Percentiles rank a stretch among this genome's conserved stretches.
phyloP scores from a whole-genome alignment of 176 grass and related monocot genomes.

The Rhipidocladum racemiflorum region DNA sequence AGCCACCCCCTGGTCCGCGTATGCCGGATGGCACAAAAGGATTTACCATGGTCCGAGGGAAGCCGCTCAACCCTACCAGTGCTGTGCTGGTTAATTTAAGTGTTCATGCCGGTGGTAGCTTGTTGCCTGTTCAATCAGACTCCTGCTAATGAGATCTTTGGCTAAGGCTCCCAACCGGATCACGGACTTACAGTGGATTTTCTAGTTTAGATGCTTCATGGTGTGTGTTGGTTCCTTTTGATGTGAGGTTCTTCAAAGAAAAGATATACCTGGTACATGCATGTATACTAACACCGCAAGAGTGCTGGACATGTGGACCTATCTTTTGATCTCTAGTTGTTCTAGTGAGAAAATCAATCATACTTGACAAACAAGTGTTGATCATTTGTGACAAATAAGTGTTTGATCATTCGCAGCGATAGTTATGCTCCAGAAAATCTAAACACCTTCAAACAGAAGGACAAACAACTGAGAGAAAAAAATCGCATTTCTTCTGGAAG shows the following conservation, averaged over 20 bases:
- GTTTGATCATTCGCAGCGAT: not conserved
- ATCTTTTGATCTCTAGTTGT: conserved; percentile 11
- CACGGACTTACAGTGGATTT: not conserved
- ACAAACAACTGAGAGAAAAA: no score
- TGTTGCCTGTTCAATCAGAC: not conserved
- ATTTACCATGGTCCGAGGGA: conserved; percentile 85
- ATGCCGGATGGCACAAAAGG: conserved; percentile 97
- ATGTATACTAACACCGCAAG: conserved; percentile 29
- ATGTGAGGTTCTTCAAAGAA: conserved; percentile 1
- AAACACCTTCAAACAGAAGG: no score
- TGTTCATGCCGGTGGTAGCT: not conserved
- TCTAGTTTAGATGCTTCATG: conserved; percentile 21
- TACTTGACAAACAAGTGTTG: not conserved
- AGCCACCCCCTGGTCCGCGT: conserved; percentile 82
- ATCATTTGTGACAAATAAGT: no score
- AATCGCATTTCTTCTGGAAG: no score
- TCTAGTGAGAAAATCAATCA: not conserved
- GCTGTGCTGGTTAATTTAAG: conserved; percentile 1
- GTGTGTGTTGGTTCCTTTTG: conserved; percentile 38
- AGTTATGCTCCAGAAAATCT: no score
- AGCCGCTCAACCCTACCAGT: conserved; percentile 37
- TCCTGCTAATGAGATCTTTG: not conserved
- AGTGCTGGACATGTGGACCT: conserved; percentile 26
- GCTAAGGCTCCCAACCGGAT: not conserved
- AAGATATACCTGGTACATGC: conserved; percentile 27